Evolutionary conservation across 176 grass and related monocot genomes (phyloP), one percentile per base, ranked within the genome.

Genomic region (Musa acuminata): DNA sequence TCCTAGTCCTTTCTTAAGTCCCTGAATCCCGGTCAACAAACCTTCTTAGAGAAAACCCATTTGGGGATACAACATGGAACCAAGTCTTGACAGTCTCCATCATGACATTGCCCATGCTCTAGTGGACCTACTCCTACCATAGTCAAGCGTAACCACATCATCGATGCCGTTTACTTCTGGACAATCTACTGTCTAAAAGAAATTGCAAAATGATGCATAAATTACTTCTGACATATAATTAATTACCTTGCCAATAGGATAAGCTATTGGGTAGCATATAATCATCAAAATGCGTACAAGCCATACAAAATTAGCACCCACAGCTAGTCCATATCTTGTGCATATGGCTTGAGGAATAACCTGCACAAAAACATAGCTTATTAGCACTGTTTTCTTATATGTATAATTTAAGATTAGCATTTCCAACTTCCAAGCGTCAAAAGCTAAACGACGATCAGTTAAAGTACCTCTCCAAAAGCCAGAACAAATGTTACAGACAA

Each of bases 281-380:
- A 94, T 48, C 96, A 99, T 99, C 65, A 99, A 80, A 81, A 99
- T 91, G 23, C 88, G 86, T 43, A 99, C 96, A 70, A 94, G 96
- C 91, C 96, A 94, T 57, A 91, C 96, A 77, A 99, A 87, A 88
- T 89, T 99, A 80, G 96, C 96, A 85, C 96, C 96, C 51, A 99
- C 96, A n/a, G 86, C 91, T 75, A 99, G 83, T 78, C 96, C 96
- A 83, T 99, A 99, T 88, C 96, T 91, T 24, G 96, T 85, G 87
- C 96, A 99, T 78, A 99, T 99, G 78, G 96, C 96, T 91, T 99
- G 96, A 75, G 96, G 96, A 84, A 99, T 94, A 81, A 99, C 91
- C 96, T 99, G 80, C 72, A 77, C 2, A 63, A 62, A 50, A 17
- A 78, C 52, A 86, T 75, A 77, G 74, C 17, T 12, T 26, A 80